phyloP scores from a whole-genome alignment of 768 basidiomycete species.

The Macrolepiota dolichaula region DNA sequence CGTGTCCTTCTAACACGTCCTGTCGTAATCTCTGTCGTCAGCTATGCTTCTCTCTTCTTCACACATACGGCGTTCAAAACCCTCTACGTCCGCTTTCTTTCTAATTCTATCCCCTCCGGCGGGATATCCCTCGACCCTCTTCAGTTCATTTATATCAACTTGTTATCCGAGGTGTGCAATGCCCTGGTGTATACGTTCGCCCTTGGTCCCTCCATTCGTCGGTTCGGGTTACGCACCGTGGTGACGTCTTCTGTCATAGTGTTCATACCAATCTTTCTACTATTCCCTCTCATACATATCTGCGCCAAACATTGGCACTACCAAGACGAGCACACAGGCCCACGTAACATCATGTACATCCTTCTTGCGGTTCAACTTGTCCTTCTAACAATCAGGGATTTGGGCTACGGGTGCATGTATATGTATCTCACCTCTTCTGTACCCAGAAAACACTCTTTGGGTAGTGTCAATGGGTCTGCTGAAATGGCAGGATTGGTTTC shows the following conservation, averaged over 20 bases:
- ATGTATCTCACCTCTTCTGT: constrained; percentile 52
- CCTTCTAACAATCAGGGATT: background rate
- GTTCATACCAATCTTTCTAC: constrained; percentile 32
- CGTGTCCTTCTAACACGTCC: background rate
- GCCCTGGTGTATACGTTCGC: constrained; percentile 41
- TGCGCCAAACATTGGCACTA: constrained; percentile 28
- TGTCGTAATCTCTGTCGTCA: background rate
- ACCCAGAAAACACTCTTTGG: constrained; percentile 51
- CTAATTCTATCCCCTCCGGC: constrained; percentile 60
- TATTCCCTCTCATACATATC: constrained; percentile 44
- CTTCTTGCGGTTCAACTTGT: background rate
- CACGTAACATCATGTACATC: background rate
- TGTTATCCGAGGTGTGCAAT: constrained; percentile 9
- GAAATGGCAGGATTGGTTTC: constrained; percentile 47
- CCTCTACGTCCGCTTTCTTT: constrained; percentile 62
- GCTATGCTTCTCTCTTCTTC: constrained; percentile 40
- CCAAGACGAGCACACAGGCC: background rate
- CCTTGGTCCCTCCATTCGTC: constrained; percentile 35
- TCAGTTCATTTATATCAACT: constrained; percentile 57
- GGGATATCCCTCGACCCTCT: constrained; percentile 61
- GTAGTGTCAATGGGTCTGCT: constrained; percentile 55
- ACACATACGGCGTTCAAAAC: constrained; percentile 49
- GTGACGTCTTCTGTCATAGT: constrained; percentile 35
- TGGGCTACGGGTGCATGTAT: background rate
- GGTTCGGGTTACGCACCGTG: constrained; percentile 27